Percentiles rank a stretch among this genome's conserved stretches.
phyloP scores from a whole-genome alignment of 2,329 filamentous ascomycete species.

The Fusarium nisikadoi region DNA sequence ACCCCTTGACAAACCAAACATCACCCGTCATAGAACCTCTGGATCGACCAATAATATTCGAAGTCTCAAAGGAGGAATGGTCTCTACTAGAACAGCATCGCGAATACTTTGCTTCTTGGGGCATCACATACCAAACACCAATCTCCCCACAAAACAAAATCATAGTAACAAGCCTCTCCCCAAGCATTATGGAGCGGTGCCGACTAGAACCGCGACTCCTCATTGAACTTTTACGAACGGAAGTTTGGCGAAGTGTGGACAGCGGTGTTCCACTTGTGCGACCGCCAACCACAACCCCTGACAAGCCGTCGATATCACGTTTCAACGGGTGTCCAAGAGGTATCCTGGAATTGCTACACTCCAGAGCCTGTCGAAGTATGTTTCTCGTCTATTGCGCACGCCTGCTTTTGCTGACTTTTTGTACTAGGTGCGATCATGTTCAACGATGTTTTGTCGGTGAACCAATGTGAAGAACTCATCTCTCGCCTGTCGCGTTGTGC shows the following conservation, averaged over 20 bases:
- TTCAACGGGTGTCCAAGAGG: slow-evolving; percentile 78
- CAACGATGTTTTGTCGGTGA: slow-evolving; percentile 71
- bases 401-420: slow-evolving; percentile 9
- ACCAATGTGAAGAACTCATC: slow-evolving; percentile 70
- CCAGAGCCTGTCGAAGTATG: slow-evolving; percentile 77
- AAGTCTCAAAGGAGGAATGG: slow-evolving; percentile 70
- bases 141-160: slow-evolving; percentile 47
- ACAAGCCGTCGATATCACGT: slow-evolving; percentile 65
- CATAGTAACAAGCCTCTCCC: slow-evolving; percentile 70
- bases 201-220: slow-evolving; percentile 75
- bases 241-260: slow-evolving; percentile 75
- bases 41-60: slow-evolving; percentile 69
- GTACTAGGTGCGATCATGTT: slow-evolving; percentile 79
- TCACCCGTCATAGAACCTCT: slow-evolving; percentile 52
- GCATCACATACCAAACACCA: slow-evolving; percentile 70
- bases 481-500: slow-evolving; percentile 67
- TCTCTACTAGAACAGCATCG: slow-evolving; percentile 65
- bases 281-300: background rate
- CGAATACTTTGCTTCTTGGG: slow-evolving; percentile 76
- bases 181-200: slow-evolving; percentile 80
- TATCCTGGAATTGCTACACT: slow-evolving; percentile 80
- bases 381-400: background rate
- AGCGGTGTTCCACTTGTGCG: slow-evolving; percentile 37
- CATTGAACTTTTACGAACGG: slow-evolving; percentile 77
- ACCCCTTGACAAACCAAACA: background rate